Evolutionary conservation across 371 early-diverging fungal genomes (phyloP), one percentile per base, ranked within the genome.

Genomic region (Mortierella sp.): DNA sequence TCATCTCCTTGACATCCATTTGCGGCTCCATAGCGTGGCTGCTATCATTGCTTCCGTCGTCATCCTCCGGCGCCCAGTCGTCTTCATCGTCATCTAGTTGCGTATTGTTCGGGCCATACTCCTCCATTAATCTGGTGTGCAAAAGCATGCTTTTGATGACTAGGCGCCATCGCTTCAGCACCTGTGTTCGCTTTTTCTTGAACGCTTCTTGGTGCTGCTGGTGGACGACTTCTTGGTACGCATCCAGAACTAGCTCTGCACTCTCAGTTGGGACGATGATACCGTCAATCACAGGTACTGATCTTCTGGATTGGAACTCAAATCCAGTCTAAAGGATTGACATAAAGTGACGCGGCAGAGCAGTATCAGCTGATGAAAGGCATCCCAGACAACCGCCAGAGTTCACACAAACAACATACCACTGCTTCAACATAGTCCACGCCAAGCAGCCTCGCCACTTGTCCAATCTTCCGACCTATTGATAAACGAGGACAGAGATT

Each of bases 401-500:
- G n/a, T n/a, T n/a, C n/a, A n/a, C n/a, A 55, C 6, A 47, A 24
- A 47, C 16, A 19, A 17, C 48, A 47, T 80, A 92, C 92, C 54
- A 95, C 91, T 1, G 95, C 96, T 19, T 85, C 87, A 0, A 86
- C 94, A 74, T 82, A 94, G 57, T 95, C 94, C 19, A 96, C 85
- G 1, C 88, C 89, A 37, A 95, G 79, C 63, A 83, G 81, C 40
- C 83, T 82, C 22, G 95, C 95, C 31, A 95, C 60, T 31, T 80
- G 82, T 2, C 59, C 86, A 52, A 91, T 86, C 78, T 86, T 67
- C n/a, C 69, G 64, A 45, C 76, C 71, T 61, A 51, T n/a, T n/a
- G n/a, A n/a, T n/a, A n/a, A n/a, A n/a, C n/a, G n/a, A n/a, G n/a
- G n/a, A n/a, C n/a, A n/a, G n/a, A n/a, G n/a, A n/a, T n/a, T n/a